Evolutionary conservation across 805 yeast genomes (phyloP).

Genomic region (Isabelozyma heimii): DNA sequence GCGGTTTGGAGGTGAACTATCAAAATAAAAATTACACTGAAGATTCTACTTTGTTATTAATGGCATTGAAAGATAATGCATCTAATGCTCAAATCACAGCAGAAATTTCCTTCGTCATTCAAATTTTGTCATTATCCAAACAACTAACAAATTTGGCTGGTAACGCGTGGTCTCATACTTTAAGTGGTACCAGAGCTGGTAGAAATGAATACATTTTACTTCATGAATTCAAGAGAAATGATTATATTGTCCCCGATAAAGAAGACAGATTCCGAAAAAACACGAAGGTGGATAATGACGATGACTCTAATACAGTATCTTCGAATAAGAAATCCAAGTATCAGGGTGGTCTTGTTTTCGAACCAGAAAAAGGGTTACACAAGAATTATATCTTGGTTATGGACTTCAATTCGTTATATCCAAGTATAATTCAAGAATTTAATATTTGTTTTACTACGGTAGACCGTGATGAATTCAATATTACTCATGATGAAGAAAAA

Average conservation of each 20-base stretch:
- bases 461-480: conserved; percentile 53
- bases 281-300: conserved; percentile 35
- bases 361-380: conserved; percentile 93
- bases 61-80: conserved; percentile 69
- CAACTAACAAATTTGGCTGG: conserved; percentile 94
- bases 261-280: conserved; percentile 44
- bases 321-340: conserved; percentile 68
- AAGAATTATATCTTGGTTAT: conserved; percentile 85
- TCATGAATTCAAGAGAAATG: conserved; percentile 83
- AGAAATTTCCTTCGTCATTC: conserved; percentile 76
- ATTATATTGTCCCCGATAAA: conserved; percentile 86
- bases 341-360: conserved; percentile 94
- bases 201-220: conserved; percentile 89
- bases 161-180: conserved; percentile 93
- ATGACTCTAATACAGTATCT: conserved; percentile 47
- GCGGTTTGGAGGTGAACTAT: conserved; percentile 70
- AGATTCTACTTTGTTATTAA: conserved; percentile 63
- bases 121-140: conserved; percentile 83
- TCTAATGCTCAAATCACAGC: conserved; percentile 68
- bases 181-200: conserved; percentile 94
- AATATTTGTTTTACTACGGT: conserved; percentile 97
- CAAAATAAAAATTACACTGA: conserved; percentile 62
- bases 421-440: conserved; percentile 94
- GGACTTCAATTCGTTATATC: conserved; percentile 98
- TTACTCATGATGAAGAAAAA: conserved; percentile 49